Percentiles rank a stretch among this genome's conserved stretches.
These are phyloP conservation scores for Zizania latifolia DNA, from an alignment of 176 grass and related monocot species.

Conservation along the genomic window DNA sequence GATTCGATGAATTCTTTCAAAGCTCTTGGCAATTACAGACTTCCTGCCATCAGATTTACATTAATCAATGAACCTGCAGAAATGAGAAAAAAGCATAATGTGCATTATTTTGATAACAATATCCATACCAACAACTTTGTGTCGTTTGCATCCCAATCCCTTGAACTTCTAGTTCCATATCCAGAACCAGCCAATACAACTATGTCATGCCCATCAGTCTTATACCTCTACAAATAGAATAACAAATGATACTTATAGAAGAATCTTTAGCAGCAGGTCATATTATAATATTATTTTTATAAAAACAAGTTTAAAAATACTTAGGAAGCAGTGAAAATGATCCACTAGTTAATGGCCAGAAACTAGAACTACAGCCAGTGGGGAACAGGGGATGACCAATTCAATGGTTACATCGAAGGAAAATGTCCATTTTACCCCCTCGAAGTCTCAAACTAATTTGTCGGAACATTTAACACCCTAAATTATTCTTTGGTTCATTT, in stretches of 20 bases:
- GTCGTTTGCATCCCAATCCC: slow-evolving; percentile 43
- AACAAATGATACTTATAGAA: neutral
- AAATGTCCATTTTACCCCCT: too few species aligned
- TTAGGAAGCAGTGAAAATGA: neutral
- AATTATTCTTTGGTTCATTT: too few species aligned
- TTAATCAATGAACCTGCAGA: neutral
- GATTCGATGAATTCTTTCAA: slow-evolving; percentile 38
- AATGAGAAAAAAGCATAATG: neutral
- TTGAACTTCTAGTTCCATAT: slow-evolving; percentile 44
- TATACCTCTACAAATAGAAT: slow-evolving; percentile 33
- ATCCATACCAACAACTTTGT: slow-evolving; percentile 34
- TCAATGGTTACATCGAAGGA: neutral
- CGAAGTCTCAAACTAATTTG: too few species aligned
- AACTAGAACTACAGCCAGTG: neutral
- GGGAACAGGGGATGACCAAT: neutral
- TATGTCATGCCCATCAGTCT: slow-evolving; percentile 35
- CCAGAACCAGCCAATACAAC: slow-evolving; percentile 43
- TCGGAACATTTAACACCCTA: too few species aligned
- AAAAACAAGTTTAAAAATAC: too few species aligned
- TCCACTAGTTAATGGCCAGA: neutral
- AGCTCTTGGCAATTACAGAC: slow-evolving; percentile 35
- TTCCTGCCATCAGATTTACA: slow-evolving; percentile 16
- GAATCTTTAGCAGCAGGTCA: neutral
- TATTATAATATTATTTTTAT: too few species aligned
- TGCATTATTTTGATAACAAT: neutral